A percentile compares a stretch with the other conserved stretches of the same genome.
phyloP scores from a whole-genome alignment of 1,139 yeast species.

The Hyphopichia pseudoburtonii region DNA sequence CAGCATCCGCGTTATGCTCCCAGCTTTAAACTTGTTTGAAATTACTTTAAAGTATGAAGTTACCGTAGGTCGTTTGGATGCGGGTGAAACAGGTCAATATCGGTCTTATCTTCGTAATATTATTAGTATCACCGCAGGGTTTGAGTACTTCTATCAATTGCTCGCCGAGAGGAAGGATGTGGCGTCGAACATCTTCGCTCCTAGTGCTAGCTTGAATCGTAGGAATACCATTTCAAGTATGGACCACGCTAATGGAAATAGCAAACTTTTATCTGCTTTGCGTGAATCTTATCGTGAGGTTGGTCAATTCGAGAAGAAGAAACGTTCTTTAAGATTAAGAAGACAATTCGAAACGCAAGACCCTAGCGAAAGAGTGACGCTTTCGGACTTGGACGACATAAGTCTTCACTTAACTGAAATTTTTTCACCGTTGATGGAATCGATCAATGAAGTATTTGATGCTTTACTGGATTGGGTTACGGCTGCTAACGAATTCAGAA shows the following conservation, averaged over 20 bases:
- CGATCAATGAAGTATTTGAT: conserved; percentile 18
- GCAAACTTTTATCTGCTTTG: conserved; percentile 24
- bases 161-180: conserved; percentile 27
- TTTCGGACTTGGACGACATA: conserved; percentile 27
- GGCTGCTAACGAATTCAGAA: conserved; percentile 31
- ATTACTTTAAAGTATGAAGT: conserved; percentile 22
- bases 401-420: conserved; percentile 19
- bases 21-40: conserved; percentile 23
- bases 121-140: conserved; percentile 24
- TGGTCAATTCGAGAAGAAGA: conserved; percentile 28
- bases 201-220: conserved; percentile 14
- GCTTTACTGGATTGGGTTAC: conserved; percentile 25
- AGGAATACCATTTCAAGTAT: conserved; percentile 14
- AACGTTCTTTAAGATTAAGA: conserved; percentile 21
- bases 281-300: conserved; percentile 32
- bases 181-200: conserved; percentile 10
- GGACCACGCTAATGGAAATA: conserved; percentile 17
- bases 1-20: conserved; percentile 17
- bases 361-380: background rate
- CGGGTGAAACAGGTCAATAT: conserved; percentile 28
- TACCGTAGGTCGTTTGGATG: conserved; percentile 30
- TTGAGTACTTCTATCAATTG: conserved; percentile 31
- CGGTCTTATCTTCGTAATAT: conserved; percentile 24
- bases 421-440: conserved; percentile 19
- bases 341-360: background rate